Evolutionary conservation across 176 grass and related monocot genomes (phyloP).

Genomic region (Carex myosuroides): DNA sequence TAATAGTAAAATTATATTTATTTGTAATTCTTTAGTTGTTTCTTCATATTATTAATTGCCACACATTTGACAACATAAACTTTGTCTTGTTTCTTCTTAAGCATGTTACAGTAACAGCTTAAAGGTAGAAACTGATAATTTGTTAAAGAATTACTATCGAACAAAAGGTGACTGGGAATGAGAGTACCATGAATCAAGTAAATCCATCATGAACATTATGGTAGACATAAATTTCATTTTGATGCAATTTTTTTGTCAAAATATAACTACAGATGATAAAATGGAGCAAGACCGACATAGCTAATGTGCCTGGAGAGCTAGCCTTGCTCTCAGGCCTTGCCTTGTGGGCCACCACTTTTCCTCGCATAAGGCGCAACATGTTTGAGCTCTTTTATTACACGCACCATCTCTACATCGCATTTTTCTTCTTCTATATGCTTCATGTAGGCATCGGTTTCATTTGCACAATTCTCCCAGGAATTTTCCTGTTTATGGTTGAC

Average conservation of each 20-base stretch:
- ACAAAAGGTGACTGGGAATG: not conserved
- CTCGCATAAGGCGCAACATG: slow-evolving; percentile 36
- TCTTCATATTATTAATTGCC: not conserved
- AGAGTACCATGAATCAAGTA: not conserved
- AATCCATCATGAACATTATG: not conserved
- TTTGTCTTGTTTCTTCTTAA: not conserved
- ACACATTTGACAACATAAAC: not conserved
- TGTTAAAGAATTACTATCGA: not conserved
- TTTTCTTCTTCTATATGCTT: slow-evolving; percentile 39
- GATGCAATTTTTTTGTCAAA: not conserved
- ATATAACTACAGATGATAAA: slow-evolving; percentile 34
- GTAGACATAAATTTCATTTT: not conserved
- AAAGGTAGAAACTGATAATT: not conserved
- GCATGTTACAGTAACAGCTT: not conserved
- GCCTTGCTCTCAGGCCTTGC: slow-evolving; percentile 22
- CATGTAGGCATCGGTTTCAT: slow-evolving; percentile 41
- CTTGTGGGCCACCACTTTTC: slow-evolving; percentile 42
- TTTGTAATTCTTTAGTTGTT: not conserved
- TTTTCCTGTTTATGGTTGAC: slow-evolving; percentile 55
- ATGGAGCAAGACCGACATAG: slow-evolving; percentile 26
- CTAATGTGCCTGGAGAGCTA: slow-evolving; percentile 50
- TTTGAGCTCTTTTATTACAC: slow-evolving; percentile 67
- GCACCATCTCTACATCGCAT: slow-evolving; percentile 51
- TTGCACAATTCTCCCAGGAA: slow-evolving; percentile 31
- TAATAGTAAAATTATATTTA: not conserved